phyloP scores from a whole-genome alignment of 2,329 filamentous ascomycete species.

The Nannizziopsis barbatae region DNA sequence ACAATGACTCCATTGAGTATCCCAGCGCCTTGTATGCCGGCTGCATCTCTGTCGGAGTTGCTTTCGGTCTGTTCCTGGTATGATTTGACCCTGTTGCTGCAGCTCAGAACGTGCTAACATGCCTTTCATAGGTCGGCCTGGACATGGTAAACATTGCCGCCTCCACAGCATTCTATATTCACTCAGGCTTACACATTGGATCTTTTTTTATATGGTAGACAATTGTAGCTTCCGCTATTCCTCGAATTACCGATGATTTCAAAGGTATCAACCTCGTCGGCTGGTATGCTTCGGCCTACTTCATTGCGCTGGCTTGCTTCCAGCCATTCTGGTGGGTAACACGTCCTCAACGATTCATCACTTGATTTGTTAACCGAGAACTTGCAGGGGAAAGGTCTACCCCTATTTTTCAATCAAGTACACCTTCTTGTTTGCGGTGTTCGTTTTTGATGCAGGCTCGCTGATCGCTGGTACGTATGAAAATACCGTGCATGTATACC shows the following conservation, averaged over 20 bases:
- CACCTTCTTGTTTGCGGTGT: conserved; percentile 29
- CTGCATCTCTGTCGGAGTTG: conserved; percentile 22
- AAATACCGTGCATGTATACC: too few relatives aligned
- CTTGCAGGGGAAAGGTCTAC: conserved; percentile 30
- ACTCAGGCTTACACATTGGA: neutral
- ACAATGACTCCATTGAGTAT: conserved; percentile 15
- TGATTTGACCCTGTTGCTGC: neutral
- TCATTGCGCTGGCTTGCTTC: conserved; percentile 34
- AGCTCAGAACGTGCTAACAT: conserved; percentile 4
- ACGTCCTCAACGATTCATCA: neutral
- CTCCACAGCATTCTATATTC: neutral
- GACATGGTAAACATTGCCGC: conserved; percentile 5
- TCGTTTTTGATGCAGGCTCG: conserved; percentile 35
- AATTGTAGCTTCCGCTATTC: conserved; percentile 38
- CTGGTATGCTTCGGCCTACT: conserved; percentile 39
- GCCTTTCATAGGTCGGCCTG: neutral
- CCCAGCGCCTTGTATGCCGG: conserved; percentile 19
- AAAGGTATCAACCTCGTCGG: conserved; percentile 37
- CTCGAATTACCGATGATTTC: conserved; percentile 39
- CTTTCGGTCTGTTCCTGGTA: conserved; percentile 21
- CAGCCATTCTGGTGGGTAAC: conserved; percentile 29
- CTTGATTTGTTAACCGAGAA: conserved; percentile 22
- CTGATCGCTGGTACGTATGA: conserved; percentile 24
- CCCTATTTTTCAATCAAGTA: conserved; percentile 35
- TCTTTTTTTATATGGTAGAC: conserved; percentile 20